Evolutionary conservation across 2,329 filamentous ascomycete species (phyloP).

Genomic region (Aspergillus ruber): DNA sequence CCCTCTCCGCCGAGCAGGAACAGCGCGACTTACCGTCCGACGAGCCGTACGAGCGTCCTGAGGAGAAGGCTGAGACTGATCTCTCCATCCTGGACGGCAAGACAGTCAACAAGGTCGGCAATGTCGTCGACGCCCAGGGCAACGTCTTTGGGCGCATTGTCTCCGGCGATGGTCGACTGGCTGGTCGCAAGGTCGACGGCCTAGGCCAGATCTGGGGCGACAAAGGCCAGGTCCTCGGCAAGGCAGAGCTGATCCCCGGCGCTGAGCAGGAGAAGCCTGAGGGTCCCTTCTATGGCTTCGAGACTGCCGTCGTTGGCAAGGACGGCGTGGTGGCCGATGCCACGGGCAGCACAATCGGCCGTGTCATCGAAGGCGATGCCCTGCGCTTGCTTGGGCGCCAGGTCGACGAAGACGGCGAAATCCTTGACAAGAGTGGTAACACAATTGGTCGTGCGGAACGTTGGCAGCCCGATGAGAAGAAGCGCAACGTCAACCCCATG

Average conservation of each 20-base stretch:
- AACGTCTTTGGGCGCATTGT: constrained; percentile 52
- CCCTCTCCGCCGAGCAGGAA: too few relatives aligned
- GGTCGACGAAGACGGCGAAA: constrained; percentile 64
- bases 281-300: constrained; percentile 56
- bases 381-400: constrained; percentile 59
- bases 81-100: constrained; percentile 56
- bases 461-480: constrained; percentile 56
- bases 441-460: constrained; percentile 61
- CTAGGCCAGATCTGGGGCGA: constrained; percentile 60
- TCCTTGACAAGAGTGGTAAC: constrained; percentile 62
- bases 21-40: too few relatives aligned
- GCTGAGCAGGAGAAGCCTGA: constrained; percentile 44
- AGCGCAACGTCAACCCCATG: constrained; percentile 55
- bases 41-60: constrained; percentile 49
- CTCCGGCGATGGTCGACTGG: constrained; percentile 52
- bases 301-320: constrained; percentile 50
- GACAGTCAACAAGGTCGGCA: constrained; percentile 58
- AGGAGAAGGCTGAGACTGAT: constrained; percentile 45
- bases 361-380: constrained; percentile 57
- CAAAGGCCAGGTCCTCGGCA: constrained; percentile 55
- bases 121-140: constrained; percentile 56
- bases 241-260: constrained; percentile 52
- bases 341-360: constrained; percentile 43
- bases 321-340: constrained; percentile 48
- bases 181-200: constrained; percentile 57